A percentile compares a stretch with the other conserved stretches of the same genome.
Evolutionary conservation across 495 filamentous ascomycete species (phyloP).

Genomic region (Podospora fimiseda): DNA sequence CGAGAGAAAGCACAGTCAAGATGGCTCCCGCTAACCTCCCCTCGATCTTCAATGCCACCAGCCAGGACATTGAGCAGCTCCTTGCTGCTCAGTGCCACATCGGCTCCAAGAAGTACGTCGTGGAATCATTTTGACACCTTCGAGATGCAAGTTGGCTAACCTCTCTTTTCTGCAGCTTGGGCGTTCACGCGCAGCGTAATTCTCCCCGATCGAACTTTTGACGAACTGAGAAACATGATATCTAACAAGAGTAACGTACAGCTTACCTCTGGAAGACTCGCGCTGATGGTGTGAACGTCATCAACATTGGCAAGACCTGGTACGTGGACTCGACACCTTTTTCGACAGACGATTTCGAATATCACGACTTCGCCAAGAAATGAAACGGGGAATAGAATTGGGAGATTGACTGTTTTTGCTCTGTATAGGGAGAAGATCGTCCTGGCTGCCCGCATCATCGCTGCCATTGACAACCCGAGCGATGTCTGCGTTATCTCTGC

Average conservation of each 20-base stretch:
- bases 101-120: slow-evolving; percentile 78
- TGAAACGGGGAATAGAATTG: background rate
- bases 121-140: no score
- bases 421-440: slow-evolving; percentile 92
- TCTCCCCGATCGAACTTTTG: slow-evolving; percentile 4
- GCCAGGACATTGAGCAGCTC: slow-evolving; percentile 95
- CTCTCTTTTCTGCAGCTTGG: slow-evolving; percentile 44
- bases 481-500: slow-evolving; percentile 98
- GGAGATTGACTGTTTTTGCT: background rate
- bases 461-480: slow-evolving; percentile 96
- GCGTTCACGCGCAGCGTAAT: slow-evolving; percentile 88
- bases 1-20: slow-evolving; percentile 54
- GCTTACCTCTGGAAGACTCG: slow-evolving; percentile 98
- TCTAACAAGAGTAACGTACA: slow-evolving; percentile 18
- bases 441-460: slow-evolving; percentile 96
- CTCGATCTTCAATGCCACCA: slow-evolving; percentile 66
- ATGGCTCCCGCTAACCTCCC: slow-evolving; percentile 94
- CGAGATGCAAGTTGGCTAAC: slow-evolving; percentile 12
- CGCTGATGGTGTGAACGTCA: slow-evolving; percentile 92
- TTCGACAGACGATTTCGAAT: background rate
- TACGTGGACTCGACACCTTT: slow-evolving; percentile 40
- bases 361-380: background rate
- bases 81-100: slow-evolving; percentile 94
- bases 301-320: slow-evolving; percentile 99
- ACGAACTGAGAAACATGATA: background rate